Base-by-base conservation (phyloP, 208 protist species). In the Kentomonas sorsogonicus region DNA sequence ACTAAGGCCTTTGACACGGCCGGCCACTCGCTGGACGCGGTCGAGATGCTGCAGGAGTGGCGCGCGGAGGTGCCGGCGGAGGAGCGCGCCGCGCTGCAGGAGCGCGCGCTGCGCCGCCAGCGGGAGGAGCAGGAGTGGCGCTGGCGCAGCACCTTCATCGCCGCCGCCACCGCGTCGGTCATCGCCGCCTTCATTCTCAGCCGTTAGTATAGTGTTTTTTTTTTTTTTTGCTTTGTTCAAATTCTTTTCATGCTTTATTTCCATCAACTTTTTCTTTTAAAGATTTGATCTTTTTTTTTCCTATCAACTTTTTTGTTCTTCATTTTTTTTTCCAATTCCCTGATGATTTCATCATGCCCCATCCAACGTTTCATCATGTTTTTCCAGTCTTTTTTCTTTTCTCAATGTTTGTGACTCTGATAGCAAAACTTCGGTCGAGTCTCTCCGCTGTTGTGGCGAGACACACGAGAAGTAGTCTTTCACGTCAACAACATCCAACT, bases 141-240 rank as follows among this genome's bases (percentile, higher is more conserved):
- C 34, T 73, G 67, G 67, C 59, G 60, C 53, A 68, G 68, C 62
- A 74, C 61, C 3, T 61, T 53, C 33, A 74, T 74, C 25, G 61
- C 68, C n/a, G 15, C 38, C 9, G 38, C 38, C 3, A 9, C 38
- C 5, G 33, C 33, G 38, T 9, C 15, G 38, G 15, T n/a, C 15
- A 43, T 43, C 15, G 38, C 13, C 38, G 11, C 13, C 13, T 23
- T 51, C 16, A 33, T 48, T 51, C 9, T 60, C 46, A 5, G 43
- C 16, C 9, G 18, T 53, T 27, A 22, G 22, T 30, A 31, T 45
- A 43, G 9, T 5, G 30, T 51, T 7, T 47, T 10, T 53, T 50
- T 50, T 55, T 27, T 55, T 55, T 40, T 20, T 15, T 44, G 4
- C 30, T 52, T 27, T 36, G 16, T 40, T 18, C 43, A 18, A 54